Evolutionary conservation across 306 rosid species (phyloP), one percentile per base, ranked within the genome.

Genomic region (Corylus heterophylla): DNA sequence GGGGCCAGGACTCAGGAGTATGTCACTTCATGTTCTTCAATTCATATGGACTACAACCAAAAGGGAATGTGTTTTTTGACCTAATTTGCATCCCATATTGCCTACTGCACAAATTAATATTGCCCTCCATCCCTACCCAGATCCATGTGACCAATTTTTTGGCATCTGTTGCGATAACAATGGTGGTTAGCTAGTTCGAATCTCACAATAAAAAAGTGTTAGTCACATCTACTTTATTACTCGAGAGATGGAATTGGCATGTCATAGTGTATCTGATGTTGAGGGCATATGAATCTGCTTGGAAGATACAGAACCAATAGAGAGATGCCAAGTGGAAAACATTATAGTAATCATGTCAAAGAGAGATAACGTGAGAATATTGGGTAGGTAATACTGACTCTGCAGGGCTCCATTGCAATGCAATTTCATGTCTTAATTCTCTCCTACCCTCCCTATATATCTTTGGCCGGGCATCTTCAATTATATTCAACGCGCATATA

Each of bases 271-370:
- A 74, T 71, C 81, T 82, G 54, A 73, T 78, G 70, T 39, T 16
- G 12, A 75, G 85, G 83, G 70, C 76, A 83, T 85, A 87, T 49
- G 86, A 85, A 87, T 92, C 90, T 87, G 89, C 74, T 17, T 3
- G 73, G 80, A 83, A 90, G 97, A 92, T 92, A 86, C 62, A 87
- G 20, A 2, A 20, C 86, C 89, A 87, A 71, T 89, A 77, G 48
- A 22, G 47, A 45, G 13, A 47, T 25, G 91, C 74, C 91, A 86
- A 69, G 70, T 48, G 81, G 80, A 39, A 86, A 59, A 62, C 64
- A 79, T 75, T 80, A 73, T 58, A 58, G 22, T 83, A 78, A 76
- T 84, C 63, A 82, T 83, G 90, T 82, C 82, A 64, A 83, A 78
- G 78, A 81, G 83, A 83, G 54, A 86, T 68, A 74, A 68, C 74